These are phyloP conservation scores for Cyathus striatus DNA, from an alignment of 768 basidiomycete genomes.

Conservation along the genomic window DNA sequence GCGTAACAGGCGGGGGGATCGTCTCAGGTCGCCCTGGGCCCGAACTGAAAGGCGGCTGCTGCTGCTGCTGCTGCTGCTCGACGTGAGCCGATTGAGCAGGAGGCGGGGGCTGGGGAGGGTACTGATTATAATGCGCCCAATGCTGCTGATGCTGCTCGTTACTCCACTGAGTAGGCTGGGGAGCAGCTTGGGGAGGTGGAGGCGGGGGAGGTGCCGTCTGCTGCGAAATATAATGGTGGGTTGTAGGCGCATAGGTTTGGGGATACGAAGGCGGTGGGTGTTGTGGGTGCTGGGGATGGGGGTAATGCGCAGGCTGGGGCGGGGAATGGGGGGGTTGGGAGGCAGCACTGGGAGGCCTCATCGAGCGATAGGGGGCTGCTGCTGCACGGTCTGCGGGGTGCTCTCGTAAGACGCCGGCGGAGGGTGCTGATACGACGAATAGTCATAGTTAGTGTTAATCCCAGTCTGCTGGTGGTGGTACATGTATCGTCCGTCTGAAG, in stretches of 20 bases:
- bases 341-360: constrained; percentile 4
- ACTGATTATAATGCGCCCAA: constrained; percentile 30
- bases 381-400: constrained; percentile 3
- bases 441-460: constrained; percentile 43
- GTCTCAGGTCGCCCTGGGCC: constrained; percentile 25
- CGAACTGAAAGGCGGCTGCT: constrained; percentile 25
- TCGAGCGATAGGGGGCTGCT: not conserved
- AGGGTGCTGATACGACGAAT: constrained; percentile 32
- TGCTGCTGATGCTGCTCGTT: no score
- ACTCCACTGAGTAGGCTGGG: constrained; percentile 27
- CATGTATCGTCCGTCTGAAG: constrained; percentile 50
- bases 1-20: constrained; percentile 19
- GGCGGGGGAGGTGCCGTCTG: constrained; percentile 5
- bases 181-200: constrained; percentile 8
- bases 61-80: no score
- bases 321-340: constrained; percentile 14
- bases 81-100: constrained; percentile 9
- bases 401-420: constrained; percentile 14
- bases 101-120: constrained; percentile 25
- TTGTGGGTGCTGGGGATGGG: constrained; percentile 19
- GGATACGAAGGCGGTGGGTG: not conserved
- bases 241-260: constrained; percentile 19
- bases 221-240: constrained; percentile 4
- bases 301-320: constrained; percentile 14
- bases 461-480: constrained; percentile 46